Percentiles rank a stretch among this genome's conserved stretches.
phyloP scores from a whole-genome alignment of 2,329 filamentous ascomycete species.

The Botrytis paeoniae region DNA sequence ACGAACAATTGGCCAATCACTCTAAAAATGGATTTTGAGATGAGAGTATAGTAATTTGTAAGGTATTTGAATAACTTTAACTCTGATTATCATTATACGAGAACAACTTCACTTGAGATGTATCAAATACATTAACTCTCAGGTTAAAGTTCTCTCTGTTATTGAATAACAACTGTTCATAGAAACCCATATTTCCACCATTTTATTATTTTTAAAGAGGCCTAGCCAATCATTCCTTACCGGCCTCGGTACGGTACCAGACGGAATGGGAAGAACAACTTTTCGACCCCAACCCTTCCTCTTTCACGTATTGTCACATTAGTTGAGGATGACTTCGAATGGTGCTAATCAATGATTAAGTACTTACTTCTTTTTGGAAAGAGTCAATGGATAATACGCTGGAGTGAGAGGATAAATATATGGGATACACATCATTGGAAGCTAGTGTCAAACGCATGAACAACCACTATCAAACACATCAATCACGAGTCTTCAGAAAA shows the following conservation, averaged over 20 bases:
- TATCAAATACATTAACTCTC: not conserved
- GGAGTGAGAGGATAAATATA: not conserved
- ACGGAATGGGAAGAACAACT: not conserved
- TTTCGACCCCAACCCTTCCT: not conserved
- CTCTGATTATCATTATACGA: not conserved
- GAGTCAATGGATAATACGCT: not conserved
- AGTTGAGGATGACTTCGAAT: not conserved
- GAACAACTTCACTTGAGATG: not conserved
- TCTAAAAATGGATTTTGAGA: too few species aligned
- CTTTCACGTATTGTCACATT: not conserved
- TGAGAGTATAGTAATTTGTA: too few species aligned
- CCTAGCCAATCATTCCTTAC: not conserved
- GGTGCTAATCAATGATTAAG: not conserved
- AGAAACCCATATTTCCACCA: not conserved
- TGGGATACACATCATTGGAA: not conserved
- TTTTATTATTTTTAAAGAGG: too few species aligned
- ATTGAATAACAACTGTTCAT: not conserved
- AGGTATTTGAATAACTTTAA: not conserved
- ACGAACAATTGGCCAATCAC: too few species aligned
- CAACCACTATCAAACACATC: not conserved
- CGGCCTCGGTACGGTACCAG: not conserved
- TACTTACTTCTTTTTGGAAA: not conserved
- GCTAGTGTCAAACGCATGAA: not conserved
- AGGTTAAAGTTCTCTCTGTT: too few species aligned
- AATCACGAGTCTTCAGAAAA: fast-evolving